Evolutionary conservation across 2,329 filamentous ascomycete species (phyloP).

Genomic region (Rutstroemia sp.): DNA sequence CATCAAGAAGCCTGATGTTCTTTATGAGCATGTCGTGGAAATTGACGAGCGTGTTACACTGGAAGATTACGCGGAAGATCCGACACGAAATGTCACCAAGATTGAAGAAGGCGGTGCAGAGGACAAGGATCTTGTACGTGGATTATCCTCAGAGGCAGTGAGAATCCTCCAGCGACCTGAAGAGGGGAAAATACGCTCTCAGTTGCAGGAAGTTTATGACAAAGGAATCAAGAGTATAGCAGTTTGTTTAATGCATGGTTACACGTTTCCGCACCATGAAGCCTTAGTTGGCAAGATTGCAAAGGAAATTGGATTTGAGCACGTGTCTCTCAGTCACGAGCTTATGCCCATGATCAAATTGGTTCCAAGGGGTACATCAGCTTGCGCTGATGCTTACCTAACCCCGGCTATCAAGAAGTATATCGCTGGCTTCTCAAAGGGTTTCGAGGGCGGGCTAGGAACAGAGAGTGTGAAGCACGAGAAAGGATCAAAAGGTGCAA

Average conservation of each 20-base stretch:
- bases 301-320: conserved; percentile 70
- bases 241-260: conserved; percentile 86
- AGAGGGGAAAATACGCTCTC: conserved; percentile 46
- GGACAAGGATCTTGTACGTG: conserved; percentile 53
- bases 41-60: conserved; percentile 85
- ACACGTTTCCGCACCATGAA: conserved; percentile 85
- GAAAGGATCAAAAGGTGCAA: conserved; percentile 57
- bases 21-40: conserved; percentile 83
- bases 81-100: conserved; percentile 48
- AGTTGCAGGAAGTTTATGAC: conserved; percentile 61
- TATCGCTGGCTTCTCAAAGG: conserved; percentile 67
- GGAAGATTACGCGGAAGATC: conserved; percentile 88
- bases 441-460: conserved; percentile 75
- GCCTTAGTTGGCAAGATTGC: conserved; percentile 69
- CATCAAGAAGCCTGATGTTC: conserved; percentile 77
- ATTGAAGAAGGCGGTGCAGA: conserved; percentile 44
- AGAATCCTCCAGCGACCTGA: conserved; percentile 59
- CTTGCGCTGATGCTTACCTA: conserved; percentile 68
- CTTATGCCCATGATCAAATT: conserved; percentile 78
- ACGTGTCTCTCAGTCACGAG: conserved; percentile 74
- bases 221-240: conserved; percentile 73
- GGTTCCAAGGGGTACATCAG: conserved; percentile 60
- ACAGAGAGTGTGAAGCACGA: conserved; percentile 65
- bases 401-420: conserved; percentile 66
- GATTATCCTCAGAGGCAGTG: conserved; percentile 67